phyloP scores from a whole-genome alignment of 2,329 filamentous ascomycete species.

The Tympanopsis confertula region DNA sequence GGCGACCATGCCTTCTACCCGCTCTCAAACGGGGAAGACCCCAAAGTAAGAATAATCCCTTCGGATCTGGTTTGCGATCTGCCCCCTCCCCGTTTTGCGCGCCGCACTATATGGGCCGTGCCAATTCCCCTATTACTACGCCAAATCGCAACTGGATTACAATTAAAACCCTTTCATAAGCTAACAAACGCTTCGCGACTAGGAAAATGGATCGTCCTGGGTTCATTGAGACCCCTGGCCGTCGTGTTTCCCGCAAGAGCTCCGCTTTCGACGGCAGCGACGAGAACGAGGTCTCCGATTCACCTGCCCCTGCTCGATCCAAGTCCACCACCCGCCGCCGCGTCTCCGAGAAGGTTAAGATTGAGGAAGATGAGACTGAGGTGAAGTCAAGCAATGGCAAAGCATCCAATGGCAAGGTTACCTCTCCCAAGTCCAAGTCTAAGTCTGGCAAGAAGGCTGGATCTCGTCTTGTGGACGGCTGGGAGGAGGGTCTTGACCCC shows the following conservation, averaged over 20 bases:
- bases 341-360: neutral
- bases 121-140: neutral
- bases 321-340: neutral
- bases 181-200: neutral
- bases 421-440: too few relatives aligned
- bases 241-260: constrained; percentile 3
- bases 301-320: neutral
- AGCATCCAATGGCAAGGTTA: too few relatives aligned
- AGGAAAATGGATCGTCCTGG: constrained; percentile 7
- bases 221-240: constrained; percentile 7
- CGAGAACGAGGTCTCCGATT: neutral
- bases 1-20: constrained; percentile 3
- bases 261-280: neutral
- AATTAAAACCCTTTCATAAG: neutral
- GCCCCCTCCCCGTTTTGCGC: neutral
- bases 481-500: constrained; percentile 16
- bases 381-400: too few relatives aligned
- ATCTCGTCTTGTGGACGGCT: constrained; percentile 10
- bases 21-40: constrained; percentile 4
- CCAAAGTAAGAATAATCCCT: constrained; percentile 3
- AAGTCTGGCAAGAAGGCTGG: too few relatives aligned
- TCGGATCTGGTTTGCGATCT: neutral
- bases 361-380: neutral
- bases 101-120: neutral
- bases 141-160: neutral